These are phyloP conservation scores for Arthrobotrys sinensis DNA, from an alignment of 2,329 filamentous ascomycete species.

Conservation along the genomic window DNA sequence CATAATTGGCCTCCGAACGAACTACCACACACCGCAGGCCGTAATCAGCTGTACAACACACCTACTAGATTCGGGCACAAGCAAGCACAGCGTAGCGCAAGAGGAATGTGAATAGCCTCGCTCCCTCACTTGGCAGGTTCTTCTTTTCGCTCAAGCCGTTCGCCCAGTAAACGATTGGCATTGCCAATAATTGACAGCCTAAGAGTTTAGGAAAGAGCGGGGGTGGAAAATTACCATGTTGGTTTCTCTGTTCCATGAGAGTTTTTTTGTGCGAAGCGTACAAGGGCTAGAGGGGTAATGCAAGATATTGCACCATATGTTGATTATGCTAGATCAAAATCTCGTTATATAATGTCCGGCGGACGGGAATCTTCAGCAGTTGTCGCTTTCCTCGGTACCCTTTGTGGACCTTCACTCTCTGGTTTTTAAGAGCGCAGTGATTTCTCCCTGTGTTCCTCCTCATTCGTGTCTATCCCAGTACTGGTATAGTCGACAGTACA, in stretches of 20 bases:
- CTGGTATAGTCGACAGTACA: neutral
- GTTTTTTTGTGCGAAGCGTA: constrained; percentile 19
- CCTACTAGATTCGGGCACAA: constrained; percentile 47
- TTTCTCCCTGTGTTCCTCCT: constrained; percentile 14
- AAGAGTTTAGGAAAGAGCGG: constrained; percentile 49
- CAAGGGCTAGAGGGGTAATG: constrained; percentile 16
- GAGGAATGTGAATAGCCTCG: constrained; percentile 54
- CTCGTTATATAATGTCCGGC: constrained; percentile 54
- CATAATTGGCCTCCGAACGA: constrained; percentile 8
- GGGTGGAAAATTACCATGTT: constrained; percentile 16
- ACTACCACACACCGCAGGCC: constrained; percentile 37
- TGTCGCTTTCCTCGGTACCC: constrained; percentile 26
- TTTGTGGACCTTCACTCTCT: constrained; percentile 14
- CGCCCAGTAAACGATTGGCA: constrained; percentile 58
- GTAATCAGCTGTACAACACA: constrained; percentile 44
- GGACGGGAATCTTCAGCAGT: constrained; percentile 24
- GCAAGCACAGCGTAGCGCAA: constrained; percentile 38
- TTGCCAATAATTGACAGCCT: constrained; percentile 61
- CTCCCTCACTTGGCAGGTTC: constrained; percentile 57
- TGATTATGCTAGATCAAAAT: constrained; percentile 16
- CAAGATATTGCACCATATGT: constrained; percentile 36
- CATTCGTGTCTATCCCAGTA: neutral
- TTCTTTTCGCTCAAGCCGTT: constrained; percentile 32
- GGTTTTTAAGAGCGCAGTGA: constrained; percentile 33
- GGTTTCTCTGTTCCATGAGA: constrained; percentile 26